These are phyloP conservation scores for Prunus yedoensis DNA, from an alignment of 331 rosid species.

Conservation along the genomic window DNA sequence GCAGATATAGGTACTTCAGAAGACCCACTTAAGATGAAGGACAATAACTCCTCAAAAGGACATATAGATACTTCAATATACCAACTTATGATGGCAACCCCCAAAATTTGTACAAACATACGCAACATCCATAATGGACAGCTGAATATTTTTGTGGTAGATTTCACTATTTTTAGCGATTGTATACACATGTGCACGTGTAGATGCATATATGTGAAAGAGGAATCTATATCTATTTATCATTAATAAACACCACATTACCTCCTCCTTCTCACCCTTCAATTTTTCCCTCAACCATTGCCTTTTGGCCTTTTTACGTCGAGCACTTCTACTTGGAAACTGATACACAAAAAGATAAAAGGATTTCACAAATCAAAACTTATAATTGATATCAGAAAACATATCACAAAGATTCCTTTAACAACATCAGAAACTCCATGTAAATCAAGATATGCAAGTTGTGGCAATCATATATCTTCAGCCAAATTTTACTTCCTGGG, in stretches of 20 bases:
- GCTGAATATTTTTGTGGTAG: background rate
- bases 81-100: background rate
- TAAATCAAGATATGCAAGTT: background rate
- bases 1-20: background rate
- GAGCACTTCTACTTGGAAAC: constrained; percentile 86
- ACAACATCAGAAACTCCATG: background rate
- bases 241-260: constrained; percentile 27
- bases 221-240: background rate
- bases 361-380: background rate
- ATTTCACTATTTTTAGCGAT: background rate
- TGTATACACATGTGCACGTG: background rate
- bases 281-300: constrained; percentile 73
- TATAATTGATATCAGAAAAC: background rate
- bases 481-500: background rate
- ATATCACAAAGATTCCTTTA: background rate
- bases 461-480: background rate
- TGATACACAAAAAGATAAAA: constrained; percentile 30
- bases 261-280: constrained; percentile 60
- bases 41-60: background rate
- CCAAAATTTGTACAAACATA: background rate
- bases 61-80: background rate
- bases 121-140: background rate
- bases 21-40: background rate
- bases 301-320: constrained; percentile 83
- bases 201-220: background rate